Base-by-base conservation (phyloP, 2,329 filamentous ascomycete species). In the Achaetomium macrosporum region DNA sequence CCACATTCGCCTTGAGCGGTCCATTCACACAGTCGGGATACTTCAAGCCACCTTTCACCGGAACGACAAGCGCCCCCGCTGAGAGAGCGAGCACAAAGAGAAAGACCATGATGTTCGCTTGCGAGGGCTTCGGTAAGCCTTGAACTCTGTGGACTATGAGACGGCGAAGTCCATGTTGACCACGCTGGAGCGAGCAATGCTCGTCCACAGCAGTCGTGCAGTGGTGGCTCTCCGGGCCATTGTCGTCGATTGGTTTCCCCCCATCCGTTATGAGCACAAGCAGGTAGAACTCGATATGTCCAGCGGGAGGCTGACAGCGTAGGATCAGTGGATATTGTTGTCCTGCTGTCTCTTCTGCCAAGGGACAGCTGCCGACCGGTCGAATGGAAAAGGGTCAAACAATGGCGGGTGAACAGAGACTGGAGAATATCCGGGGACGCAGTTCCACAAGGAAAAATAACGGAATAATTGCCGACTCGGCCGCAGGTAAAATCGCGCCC, bases 11-110 rank as follows among this genome's bases (percentile, higher is more conserved):
- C 33, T 47, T 51, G 29, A 61, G 47, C 15, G 57, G 49, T 11
- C 55, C 55, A 30, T 47, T 55, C 33, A 49, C 35, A 40, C 57
- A 61, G 48, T 57, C 55, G 11, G 57, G 57, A 39, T 57, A 59
- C 19, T 40, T 53, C 25, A 58, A 43, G 4, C 55, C 57, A 15
- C 39, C 47, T 19, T 33, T 42, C 35, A 42, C 55, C 1, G 57
- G 42, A 2, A 45, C 20, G 37, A 45, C 31, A 10, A 59, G 17
- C 1, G 50, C 42, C 8, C 29, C 45, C 51, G 29, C 16, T 43
- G 39, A 11, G 44, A 46, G 15, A 4, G 17, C 42, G 29, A 57
- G 12, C 9, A 46, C 10, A 13, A 31, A 7, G 12, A 50, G 12
- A 10, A 47, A 35, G 30, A 17, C 49, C 57, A 59, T 59, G 16